Evolutionary conservation across 1,284 basidiomycete genomes (phyloP).

Genomic region (Papiliotrema flavescens): DNA sequence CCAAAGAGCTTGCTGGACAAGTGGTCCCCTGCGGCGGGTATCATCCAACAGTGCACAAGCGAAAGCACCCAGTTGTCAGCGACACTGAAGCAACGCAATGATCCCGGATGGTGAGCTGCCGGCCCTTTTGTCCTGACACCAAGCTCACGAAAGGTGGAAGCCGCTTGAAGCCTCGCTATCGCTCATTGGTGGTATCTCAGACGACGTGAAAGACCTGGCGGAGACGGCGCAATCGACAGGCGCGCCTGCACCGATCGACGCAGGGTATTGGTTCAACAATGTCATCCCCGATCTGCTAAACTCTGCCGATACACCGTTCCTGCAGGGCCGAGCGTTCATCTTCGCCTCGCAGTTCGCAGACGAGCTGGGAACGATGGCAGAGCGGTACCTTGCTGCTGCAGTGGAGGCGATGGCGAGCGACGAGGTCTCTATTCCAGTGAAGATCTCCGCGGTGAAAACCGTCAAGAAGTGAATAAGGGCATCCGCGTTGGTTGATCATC

Average conservation of each 20-base stretch:
- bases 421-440: slow-evolving; percentile 73
- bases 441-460: slow-evolving; percentile 88
- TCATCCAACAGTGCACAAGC: slow-evolving; percentile 61
- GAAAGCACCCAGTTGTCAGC: slow-evolving; percentile 43
- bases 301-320: slow-evolving; percentile 70
- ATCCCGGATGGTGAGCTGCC: slow-evolving; percentile 46
- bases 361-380: slow-evolving; percentile 63
- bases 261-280: slow-evolving; percentile 68
- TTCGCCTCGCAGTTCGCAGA: slow-evolving; percentile 87
- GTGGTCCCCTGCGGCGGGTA: slow-evolving; percentile 56
- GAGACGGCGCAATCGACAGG: slow-evolving; percentile 66
- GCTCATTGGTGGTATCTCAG: slow-evolving; percentile 76
- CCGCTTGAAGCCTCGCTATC: slow-evolving; percentile 79
- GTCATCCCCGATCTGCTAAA: slow-evolving; percentile 72
- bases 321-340: slow-evolving; percentile 91
- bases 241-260: slow-evolving; percentile 65
- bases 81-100: slow-evolving; percentile 26
- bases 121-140: background rate
- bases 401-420: slow-evolving; percentile 74
- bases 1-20: slow-evolving; percentile 68
- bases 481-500: background rate
- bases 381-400: slow-evolving; percentile 81
- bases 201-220: slow-evolving; percentile 68
- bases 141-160: slow-evolving; percentile 66
- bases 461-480: slow-evolving; percentile 68